Evolutionary conservation across 2,329 filamentous ascomycete genomes (phyloP).

Genomic region (Colletotrichum acutatum): DNA sequence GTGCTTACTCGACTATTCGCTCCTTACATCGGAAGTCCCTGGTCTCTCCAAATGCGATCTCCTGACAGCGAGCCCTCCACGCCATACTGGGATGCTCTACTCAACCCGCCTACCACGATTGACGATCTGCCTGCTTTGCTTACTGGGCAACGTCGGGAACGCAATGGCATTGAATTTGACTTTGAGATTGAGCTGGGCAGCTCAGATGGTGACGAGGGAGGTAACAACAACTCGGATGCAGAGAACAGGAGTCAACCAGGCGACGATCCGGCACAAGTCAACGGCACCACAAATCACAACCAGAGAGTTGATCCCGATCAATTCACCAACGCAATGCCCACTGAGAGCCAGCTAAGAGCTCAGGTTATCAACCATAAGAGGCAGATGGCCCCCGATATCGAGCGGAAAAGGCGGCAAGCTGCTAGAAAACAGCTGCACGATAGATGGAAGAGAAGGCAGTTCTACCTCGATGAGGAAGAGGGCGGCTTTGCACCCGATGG

Average conservation of each 20-base stretch:
- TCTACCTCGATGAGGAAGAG: slow-evolving; percentile 89
- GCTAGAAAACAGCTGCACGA: slow-evolving; percentile 70
- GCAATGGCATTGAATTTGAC: slow-evolving; percentile 36
- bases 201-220: slow-evolving; percentile 39
- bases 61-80: slow-evolving; percentile 46
- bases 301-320: slow-evolving; percentile 39
- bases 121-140: slow-evolving; percentile 56
- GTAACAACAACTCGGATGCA: slow-evolving; percentile 41
- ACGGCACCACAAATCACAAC: slow-evolving; percentile 13
- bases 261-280: not conserved
- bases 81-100: slow-evolving; percentile 55
- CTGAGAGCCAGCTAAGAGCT: slow-evolving; percentile 54
- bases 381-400: slow-evolving; percentile 49
- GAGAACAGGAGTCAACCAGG: slow-evolving; percentile 37
- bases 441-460: slow-evolving; percentile 80
- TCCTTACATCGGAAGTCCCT: slow-evolving; percentile 37
- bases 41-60: slow-evolving; percentile 42
- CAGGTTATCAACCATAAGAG: slow-evolving; percentile 49
- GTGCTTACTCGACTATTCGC: slow-evolving; percentile 67
- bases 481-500: slow-evolving; percentile 73
- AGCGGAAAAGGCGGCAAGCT: slow-evolving; percentile 50
- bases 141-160: slow-evolving; percentile 39
- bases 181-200: slow-evolving; percentile 33
- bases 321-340: slow-evolving; percentile 46
- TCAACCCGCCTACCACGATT: slow-evolving; percentile 57